Evolutionary conservation across 169 alveolate genomes (phyloP), one percentile per base, ranked within the genome.

Genomic region (Cryptosporidium meleagridis): DNA sequence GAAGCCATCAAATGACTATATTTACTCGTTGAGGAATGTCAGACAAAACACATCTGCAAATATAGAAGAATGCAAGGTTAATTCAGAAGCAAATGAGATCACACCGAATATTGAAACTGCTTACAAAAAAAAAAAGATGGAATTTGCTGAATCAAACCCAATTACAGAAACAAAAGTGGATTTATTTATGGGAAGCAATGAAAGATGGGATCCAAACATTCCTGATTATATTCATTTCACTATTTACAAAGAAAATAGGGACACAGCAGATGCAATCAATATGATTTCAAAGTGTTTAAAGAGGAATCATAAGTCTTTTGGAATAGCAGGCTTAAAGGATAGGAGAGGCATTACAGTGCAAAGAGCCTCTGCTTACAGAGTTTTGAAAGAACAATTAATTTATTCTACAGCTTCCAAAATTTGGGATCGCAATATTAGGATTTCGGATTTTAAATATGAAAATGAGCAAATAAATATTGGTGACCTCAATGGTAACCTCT

Each of bases 281-380:
- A 94, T 95, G 94, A 84, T 97, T 10, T 94, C 97, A 37, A 93
- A 95, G 75, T 85, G 93, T 70, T 84, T 95, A n/a, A 95, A 93
- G 62, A 94, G 97, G 53, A 92, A 93, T 29, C 94, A 94, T 39
- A 92, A 95, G 53, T 94, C 93, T 51, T 92, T 96, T 71, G 95
- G 94, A 53, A 91, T 96, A 48, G 96, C 97, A 4, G 99, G 99
- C 58, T 95, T 95, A 86, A 97, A 97, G 85, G 99, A 97, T 86
- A 95, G 96, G 84, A 91, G 99, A 67, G 99, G 97, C 5, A 95
- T 97, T 18, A 97, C 99, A n/a, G 93, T 96, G 18, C 98, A 97
- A 73, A 92, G 89, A 85, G 89, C 45, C 10, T 80, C 89, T 5
- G 73, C 68, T 45, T 80, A 80, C 31, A 80, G 67, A 80, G 75